These are phyloP conservation scores for Puccinia hordei DNA, from an alignment of 1,284 basidiomycete species.

Conservation along the genomic window DNA sequence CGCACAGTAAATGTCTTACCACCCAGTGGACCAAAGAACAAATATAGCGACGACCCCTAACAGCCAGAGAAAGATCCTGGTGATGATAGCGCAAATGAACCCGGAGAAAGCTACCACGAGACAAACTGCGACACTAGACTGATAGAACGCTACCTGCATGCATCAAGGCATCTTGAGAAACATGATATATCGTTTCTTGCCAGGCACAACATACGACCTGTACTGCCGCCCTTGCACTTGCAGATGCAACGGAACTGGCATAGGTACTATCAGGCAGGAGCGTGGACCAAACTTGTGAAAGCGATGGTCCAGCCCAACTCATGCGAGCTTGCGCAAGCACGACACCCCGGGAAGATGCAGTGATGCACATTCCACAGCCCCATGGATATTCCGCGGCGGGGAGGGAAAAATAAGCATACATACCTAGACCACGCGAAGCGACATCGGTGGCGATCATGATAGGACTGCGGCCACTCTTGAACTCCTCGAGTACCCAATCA, in stretches of 20 bases:
- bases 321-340: constrained; percentile 6
- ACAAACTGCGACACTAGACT: constrained; percentile 33
- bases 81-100: constrained; percentile 38
- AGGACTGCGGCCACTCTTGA: constrained; percentile 95
- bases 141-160: constrained; percentile 43
- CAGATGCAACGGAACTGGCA: neutral
- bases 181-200: constrained; percentile 28
- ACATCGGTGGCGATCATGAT: constrained; percentile 88
- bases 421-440: constrained; percentile 99
- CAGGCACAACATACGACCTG: neutral
- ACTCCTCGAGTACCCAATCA: constrained; percentile 97
- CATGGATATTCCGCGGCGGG: neutral
- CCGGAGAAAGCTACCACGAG: constrained; percentile 12
- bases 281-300: constrained; percentile 24
- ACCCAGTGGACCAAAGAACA: constrained; percentile 19
- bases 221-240: neutral
- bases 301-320: constrained; percentile 12
- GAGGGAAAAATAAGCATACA: constrained; percentile 64
- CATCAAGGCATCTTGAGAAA: constrained; percentile 23
- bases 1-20: constrained; percentile 19
- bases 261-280: constrained; percentile 29
- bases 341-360: neutral
- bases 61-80: constrained; percentile 18
- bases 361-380: constrained; percentile 20
- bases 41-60: constrained; percentile 25